phyloP scores from a whole-genome alignment of 2,329 filamentous ascomycete species.

The Colletotrichum echinochloae region DNA sequence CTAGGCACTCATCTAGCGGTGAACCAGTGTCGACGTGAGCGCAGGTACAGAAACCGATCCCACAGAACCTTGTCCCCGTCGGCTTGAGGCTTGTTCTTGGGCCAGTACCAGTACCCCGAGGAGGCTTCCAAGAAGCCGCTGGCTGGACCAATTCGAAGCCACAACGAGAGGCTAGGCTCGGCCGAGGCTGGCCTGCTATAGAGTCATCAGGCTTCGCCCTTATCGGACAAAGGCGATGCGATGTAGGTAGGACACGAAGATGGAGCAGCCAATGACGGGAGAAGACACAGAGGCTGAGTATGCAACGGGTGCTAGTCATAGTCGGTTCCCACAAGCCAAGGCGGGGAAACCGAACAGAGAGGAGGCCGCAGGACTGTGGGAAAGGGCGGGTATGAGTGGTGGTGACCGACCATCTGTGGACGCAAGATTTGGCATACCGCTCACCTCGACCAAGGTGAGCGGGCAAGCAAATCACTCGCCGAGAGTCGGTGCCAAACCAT shows the following conservation, averaged over 20 bases:
- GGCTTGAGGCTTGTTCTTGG: not conserved
- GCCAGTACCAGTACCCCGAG: not conserved
- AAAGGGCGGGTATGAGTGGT: not conserved
- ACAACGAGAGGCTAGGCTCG: not conserved
- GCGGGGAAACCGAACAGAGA: not conserved
- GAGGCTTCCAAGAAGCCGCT: not conserved
- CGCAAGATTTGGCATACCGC: not conserved
- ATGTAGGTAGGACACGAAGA: not conserved
- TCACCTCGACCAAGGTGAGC: not conserved
- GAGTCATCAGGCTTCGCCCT: not conserved
- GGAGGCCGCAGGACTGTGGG: not conserved
- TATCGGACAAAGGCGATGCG: not conserved
- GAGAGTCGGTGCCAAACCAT: not conserved
- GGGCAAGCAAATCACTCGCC: not conserved
- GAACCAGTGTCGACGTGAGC: not conserved
- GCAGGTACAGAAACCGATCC: not conserved
- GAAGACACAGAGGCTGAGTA: not conserved
- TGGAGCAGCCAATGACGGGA: not conserved
- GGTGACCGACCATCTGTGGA: not conserved
- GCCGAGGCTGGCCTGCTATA: not conserved
- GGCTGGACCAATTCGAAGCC: not conserved
- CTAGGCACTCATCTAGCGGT: not conserved
- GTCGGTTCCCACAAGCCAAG: not conserved
- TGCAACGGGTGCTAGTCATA: constrained; percentile 18
- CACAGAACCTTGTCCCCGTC: not conserved